Conservation (phyloP, 331 rosid species). For the Erythrophleum ivorense region DNA sequence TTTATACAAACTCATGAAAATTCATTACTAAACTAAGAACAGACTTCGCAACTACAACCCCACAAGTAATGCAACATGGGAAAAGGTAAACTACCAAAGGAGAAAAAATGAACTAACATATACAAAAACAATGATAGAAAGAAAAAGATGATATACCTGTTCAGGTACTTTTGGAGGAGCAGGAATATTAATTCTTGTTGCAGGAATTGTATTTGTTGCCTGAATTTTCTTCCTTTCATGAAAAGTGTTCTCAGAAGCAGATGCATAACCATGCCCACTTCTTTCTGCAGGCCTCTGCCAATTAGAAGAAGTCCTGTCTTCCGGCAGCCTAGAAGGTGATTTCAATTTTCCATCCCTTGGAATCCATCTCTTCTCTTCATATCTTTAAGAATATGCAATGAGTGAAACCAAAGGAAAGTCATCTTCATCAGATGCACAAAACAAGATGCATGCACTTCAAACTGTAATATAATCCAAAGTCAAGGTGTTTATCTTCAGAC, state of each 20-base stretch:
- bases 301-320: conserved; percentile 65
- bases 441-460: conserved; percentile 11
- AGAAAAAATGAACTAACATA: neutral
- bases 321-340: conserved; percentile 69
- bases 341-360: conserved; percentile 71
- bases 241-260: conserved; percentile 58
- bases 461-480: conserved; percentile 33
- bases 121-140: conserved; percentile 30
- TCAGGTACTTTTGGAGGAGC: conserved; percentile 78
- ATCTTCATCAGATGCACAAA: conserved; percentile 36
- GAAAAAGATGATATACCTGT: conserved; percentile 52
- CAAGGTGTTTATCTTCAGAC: conserved; percentile 46
- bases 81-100: neutral
- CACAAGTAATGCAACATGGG: neutral
- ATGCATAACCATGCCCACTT: conserved; percentile 56
- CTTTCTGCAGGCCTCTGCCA: conserved; percentile 79
- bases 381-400: conserved; percentile 57
- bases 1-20: neutral
- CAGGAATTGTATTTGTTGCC: conserved; percentile 55
- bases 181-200: conserved; percentile 59
- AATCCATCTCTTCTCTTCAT: conserved; percentile 98
- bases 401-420: conserved; percentile 36
- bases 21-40: neutral
- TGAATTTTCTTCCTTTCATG: conserved; percentile 75
- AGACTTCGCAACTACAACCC: neutral